phyloP scores from a whole-genome alignment of 768 basidiomycete genomes.

The Rhizopogon salebrosus region DNA sequence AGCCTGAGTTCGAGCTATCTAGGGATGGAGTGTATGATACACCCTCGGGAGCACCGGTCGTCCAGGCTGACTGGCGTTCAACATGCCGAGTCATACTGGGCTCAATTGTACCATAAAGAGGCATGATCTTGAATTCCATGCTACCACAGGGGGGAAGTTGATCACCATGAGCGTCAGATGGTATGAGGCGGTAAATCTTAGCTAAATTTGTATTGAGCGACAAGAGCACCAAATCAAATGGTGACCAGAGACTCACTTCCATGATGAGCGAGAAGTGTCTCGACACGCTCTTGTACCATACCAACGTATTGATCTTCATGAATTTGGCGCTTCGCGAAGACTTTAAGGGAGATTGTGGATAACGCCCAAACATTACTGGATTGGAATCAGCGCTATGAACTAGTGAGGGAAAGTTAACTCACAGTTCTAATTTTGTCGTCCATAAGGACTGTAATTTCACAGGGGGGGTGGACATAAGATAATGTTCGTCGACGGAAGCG shows the following conservation, averaged over 20 bases:
- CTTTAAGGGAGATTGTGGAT: conserved; percentile 3
- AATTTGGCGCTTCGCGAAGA: conserved; percentile 4
- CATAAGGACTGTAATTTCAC: neutral
- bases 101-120: neutral
- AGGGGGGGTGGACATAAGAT: neutral
- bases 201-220: neutral
- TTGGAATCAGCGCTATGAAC: neutral
- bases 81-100: neutral
- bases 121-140: neutral
- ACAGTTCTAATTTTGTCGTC: conserved; percentile 3
- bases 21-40: neutral
- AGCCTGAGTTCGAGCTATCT: too few species aligned
- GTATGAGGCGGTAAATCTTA: neutral
- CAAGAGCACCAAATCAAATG: too few species aligned
- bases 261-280: neutral
- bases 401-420: neutral
- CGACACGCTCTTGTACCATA: neutral
- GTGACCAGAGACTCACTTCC: neutral
- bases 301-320: conserved; percentile 6
- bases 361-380: conserved; percentile 2
- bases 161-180: neutral
- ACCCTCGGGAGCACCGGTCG: neutral
- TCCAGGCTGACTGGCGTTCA: neutral
- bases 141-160: neutral
- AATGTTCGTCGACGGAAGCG: neutral